A percentile compares a stretch with the other conserved stretches of the same genome.
These are phyloP conservation scores for Elasticomyces elasticus DNA, from an alignment of 495 filamentous ascomycete species.

Conservation along the genomic window DNA sequence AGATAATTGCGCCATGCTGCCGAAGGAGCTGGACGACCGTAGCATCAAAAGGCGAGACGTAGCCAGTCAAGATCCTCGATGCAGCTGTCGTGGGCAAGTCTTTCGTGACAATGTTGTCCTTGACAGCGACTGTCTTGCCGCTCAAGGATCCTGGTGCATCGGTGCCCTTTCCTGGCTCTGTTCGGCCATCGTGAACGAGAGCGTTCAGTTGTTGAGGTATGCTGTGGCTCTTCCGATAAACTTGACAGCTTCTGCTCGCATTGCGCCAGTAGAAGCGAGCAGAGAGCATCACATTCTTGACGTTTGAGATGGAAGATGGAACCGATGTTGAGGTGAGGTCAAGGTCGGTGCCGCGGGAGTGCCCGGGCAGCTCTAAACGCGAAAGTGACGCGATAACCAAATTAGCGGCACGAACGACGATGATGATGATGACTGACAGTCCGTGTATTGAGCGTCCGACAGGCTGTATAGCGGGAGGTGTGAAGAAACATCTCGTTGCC, in stretches of 20 bases:
- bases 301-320: not conserved
- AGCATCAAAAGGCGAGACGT: slow-evolving; percentile 70
- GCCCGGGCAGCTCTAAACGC: too few species aligned
- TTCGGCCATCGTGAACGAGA: not conserved
- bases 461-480: too few species aligned
- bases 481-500: too few species aligned
- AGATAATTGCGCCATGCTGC: slow-evolving; percentile 52
- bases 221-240: not conserved
- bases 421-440: too few species aligned
- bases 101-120: slow-evolving; percentile 80
- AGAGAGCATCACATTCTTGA: slow-evolving; percentile 8
- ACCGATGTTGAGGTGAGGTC: not conserved
- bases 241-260: not conserved
- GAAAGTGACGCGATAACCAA: not conserved
- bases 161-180: not conserved
- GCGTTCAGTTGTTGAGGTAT: slow-evolving; percentile 1
- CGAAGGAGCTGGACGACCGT: slow-evolving; percentile 64
- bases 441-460: too few species aligned
- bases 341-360: not conserved
- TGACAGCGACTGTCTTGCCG: slow-evolving; percentile 50
- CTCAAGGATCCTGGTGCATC: not conserved
- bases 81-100: slow-evolving; percentile 68
- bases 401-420: too few species aligned
- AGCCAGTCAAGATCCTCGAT: slow-evolving; percentile 61
- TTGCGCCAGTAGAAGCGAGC: slow-evolving; percentile 2